Evolutionary conservation across 2,329 filamentous ascomycete genomes (phyloP).

Genomic region (Arthroderma sp.): DNA sequence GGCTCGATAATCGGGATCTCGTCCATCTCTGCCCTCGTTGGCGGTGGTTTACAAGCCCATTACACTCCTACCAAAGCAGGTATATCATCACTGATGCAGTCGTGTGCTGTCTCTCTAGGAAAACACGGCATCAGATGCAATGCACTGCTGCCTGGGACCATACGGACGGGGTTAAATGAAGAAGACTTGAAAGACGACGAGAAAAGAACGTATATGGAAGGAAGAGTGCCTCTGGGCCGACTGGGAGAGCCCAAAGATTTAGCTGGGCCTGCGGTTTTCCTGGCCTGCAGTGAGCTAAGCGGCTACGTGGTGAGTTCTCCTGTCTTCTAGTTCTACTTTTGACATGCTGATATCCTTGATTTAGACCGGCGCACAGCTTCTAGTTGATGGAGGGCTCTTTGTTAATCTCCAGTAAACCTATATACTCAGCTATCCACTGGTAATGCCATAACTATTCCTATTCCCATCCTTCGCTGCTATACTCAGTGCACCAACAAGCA

Average conservation of each 20-base stretch:
- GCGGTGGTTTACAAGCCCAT: constrained; percentile 66
- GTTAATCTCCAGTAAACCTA: constrained; percentile 67
- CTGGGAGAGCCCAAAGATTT: constrained; percentile 62
- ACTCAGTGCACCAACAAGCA: too few species aligned
- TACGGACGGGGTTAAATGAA: constrained; percentile 74
- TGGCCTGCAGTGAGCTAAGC: constrained; percentile 67
- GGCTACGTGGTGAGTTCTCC: constrained; percentile 51
- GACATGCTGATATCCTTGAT: background rate
- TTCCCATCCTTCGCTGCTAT: too few species aligned
- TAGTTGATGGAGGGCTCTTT: constrained; percentile 82
- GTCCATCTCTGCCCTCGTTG: constrained; percentile 37
- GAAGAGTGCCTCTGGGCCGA: constrained; percentile 64
- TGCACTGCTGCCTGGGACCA: constrained; percentile 69
- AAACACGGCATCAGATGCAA: constrained; percentile 69
- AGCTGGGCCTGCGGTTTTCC: constrained; percentile 72
- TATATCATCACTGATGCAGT: constrained; percentile 70
- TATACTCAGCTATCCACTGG: background rate
- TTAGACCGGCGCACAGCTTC: constrained; percentile 61
- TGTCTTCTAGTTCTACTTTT: background rate
- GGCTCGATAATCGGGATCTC: constrained; percentile 56
- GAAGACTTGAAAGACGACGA: constrained; percentile 60
- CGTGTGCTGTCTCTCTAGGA: constrained; percentile 65
- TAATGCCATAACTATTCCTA: background rate
- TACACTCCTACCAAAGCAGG: constrained; percentile 86
- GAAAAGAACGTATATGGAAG: constrained; percentile 70